Percentiles rank a stretch among this genome's conserved stretches.
Evolutionary conservation across 2,329 filamentous ascomycete species (phyloP).

Genomic region (Trichoderma atrobrunneum): DNA sequence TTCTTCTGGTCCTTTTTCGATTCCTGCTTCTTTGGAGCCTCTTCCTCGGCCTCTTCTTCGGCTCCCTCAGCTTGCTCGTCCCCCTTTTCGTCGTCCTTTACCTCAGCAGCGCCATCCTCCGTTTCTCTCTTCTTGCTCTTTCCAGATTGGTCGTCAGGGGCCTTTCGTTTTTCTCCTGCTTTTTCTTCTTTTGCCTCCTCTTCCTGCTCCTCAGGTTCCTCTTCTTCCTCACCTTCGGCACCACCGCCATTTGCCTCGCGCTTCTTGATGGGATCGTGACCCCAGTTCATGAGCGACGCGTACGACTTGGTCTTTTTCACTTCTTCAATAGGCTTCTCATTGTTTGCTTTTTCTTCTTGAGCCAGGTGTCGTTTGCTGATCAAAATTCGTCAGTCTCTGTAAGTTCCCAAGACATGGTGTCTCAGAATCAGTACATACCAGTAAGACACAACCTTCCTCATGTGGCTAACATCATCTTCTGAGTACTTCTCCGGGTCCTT

Average conservation of each 20-base stretch:
- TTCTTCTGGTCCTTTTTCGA: not conserved
- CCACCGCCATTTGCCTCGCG: constrained; percentile 21
- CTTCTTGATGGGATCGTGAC: constrained; percentile 51
- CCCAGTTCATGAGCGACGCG: constrained; percentile 62
- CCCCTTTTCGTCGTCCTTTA: constrained; percentile 9
- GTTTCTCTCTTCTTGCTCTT: constrained; percentile 36
- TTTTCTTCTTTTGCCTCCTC: constrained; percentile 19
- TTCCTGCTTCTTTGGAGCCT: not conserved
- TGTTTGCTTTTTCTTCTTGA: constrained; percentile 58
- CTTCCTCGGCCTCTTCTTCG: constrained; percentile 16
- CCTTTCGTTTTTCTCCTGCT: constrained; percentile 31
- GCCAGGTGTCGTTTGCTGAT: constrained; percentile 60
- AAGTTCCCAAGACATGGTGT: not conserved
- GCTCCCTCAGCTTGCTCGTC: constrained; percentile 20
- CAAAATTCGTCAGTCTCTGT: not conserved
- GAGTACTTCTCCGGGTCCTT: constrained; percentile 57
- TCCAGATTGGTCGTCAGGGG: constrained; percentile 24
- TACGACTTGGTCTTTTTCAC: constrained; percentile 52
- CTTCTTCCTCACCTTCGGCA: constrained; percentile 18
- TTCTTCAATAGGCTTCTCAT: constrained; percentile 47
- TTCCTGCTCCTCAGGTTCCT: not conserved
- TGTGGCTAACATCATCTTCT: constrained; percentile 54
- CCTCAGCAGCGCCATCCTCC: not conserved
- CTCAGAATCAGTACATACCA: constrained; percentile 36
- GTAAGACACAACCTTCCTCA: constrained; percentile 62